Evolutionary conservation across 169 alveolate species (phyloP).

Genomic region (Plasmodium knowlesi): DNA sequence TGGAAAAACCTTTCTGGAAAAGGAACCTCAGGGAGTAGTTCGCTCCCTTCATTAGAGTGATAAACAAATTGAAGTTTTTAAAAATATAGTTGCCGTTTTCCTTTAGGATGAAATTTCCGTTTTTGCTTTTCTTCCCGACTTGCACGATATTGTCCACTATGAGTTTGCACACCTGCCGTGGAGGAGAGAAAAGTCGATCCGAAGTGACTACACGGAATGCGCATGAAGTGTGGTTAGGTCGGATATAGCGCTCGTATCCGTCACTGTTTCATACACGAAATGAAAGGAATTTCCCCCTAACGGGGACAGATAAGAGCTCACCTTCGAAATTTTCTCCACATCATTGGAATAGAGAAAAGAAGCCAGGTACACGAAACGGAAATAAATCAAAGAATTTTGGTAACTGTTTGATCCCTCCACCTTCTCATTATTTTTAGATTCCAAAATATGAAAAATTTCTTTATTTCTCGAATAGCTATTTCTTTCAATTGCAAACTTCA

Average conservation of each 20-base stretch:
- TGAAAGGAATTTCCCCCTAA: background rate
- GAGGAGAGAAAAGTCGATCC: background rate
- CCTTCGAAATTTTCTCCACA: slow-evolving; percentile 53
- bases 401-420: slow-evolving; percentile 31
- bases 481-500: slow-evolving; percentile 22
- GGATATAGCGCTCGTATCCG: background rate
- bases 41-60: slow-evolving; percentile 53
- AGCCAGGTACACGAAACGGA: slow-evolving; percentile 34
- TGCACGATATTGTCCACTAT: slow-evolving; percentile 51
- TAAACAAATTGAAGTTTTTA: slow-evolving; percentile 44
- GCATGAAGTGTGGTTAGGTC: too few species aligned
- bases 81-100: slow-evolving; percentile 59
- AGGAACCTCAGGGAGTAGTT: slow-evolving; percentile 45
- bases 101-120: slow-evolving; percentile 38
- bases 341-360: slow-evolving; percentile 50
- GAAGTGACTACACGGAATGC: too few species aligned
- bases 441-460: slow-evolving; percentile 38
- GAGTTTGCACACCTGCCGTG: slow-evolving; percentile 23
- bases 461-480: slow-evolving; percentile 46
- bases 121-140: slow-evolving; percentile 55
- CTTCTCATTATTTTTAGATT: slow-evolving; percentile 45
- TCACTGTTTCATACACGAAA: background rate
- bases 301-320: background rate
- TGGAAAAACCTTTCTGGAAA: slow-evolving; percentile 28
- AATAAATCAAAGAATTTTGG: slow-evolving; percentile 46